A percentile compares a stretch with the other conserved stretches of the same genome.
phyloP scores from a whole-genome alignment of 2,329 filamentous ascomycete genomes.

The Pestalotiopsis sp. region DNA sequence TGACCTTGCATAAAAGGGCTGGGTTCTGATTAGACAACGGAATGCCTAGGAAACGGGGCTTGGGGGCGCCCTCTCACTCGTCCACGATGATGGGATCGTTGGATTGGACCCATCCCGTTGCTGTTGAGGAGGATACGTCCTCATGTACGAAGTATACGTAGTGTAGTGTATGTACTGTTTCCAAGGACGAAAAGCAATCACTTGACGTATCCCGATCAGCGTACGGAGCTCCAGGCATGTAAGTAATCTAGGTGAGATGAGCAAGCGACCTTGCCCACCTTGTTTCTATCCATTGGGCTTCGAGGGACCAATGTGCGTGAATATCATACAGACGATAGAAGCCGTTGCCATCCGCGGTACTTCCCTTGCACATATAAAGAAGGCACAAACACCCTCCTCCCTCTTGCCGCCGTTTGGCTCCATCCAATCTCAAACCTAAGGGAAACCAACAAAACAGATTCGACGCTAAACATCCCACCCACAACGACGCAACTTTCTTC shows the following conservation, averaged over 20 bases:
- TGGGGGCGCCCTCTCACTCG: not conserved
- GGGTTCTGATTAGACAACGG: not conserved
- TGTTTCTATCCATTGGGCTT: not conserved
- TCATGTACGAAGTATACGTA: not conserved
- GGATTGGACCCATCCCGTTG: not conserved
- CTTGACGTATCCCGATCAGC: not conserved
- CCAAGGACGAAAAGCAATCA: not conserved
- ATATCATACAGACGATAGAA: not conserved
- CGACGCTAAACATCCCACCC: conserved; percentile 15
- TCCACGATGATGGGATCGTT: not conserved
- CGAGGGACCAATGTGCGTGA: not conserved
- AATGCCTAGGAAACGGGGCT: not conserved
- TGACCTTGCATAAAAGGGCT: not conserved
- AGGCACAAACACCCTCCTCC: not conserved
- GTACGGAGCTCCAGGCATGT: not conserved
- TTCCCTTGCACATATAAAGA: not conserved
- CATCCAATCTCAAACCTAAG: not conserved
- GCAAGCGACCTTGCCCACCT: not conserved
- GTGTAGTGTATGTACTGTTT: not conserved
- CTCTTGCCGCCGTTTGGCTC: not conserved
- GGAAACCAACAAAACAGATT: not conserved
- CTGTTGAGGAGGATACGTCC: not conserved
- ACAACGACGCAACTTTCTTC: not conserved
- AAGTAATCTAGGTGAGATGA: not conserved
- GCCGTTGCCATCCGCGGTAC: not conserved